Conservation (phyloP, 345 rosid genomes). For the Salix dunnii region DNA sequence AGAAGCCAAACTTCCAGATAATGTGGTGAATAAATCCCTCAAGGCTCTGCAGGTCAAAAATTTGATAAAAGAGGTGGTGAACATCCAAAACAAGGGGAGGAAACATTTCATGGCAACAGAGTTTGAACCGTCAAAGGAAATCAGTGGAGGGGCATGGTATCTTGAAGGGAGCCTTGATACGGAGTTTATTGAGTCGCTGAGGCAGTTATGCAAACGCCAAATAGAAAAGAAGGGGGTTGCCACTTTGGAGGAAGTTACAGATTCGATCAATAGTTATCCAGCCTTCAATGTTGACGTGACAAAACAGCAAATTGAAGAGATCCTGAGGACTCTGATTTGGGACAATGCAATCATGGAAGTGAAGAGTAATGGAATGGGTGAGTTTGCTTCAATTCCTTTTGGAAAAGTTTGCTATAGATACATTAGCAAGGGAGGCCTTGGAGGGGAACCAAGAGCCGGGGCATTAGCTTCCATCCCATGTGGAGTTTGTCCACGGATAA, state of each 20-base stretch:
- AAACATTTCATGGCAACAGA: not conserved
- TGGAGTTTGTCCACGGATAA: constrained; percentile 68
- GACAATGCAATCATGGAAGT: constrained; percentile 59
- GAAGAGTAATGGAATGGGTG: constrained; percentile 59
- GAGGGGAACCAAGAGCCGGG: constrained; percentile 42
- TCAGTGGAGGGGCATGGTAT: constrained; percentile 85
- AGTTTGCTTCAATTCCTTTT: constrained; percentile 41
- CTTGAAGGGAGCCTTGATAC: constrained; percentile 53
- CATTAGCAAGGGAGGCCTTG: constrained; percentile 21
- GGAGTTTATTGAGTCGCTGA: constrained; percentile 38
- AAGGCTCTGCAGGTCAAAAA: constrained; percentile 42
- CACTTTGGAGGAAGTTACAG: constrained; percentile 47
- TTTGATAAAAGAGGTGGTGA: not conserved
- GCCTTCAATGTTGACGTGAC: constrained; percentile 29
- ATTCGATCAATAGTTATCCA: constrained; percentile 32
- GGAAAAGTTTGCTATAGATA: constrained; percentile 54
- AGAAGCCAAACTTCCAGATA: constrained; percentile 35
- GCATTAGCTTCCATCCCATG: constrained; percentile 77
- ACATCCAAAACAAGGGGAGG: not conserved
- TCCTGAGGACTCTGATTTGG: constrained; percentile 58
- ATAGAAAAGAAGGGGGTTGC: constrained; percentile 35
- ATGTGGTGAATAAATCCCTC: constrained; percentile 35
- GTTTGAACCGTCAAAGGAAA: constrained; percentile 59
- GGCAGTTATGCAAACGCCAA: constrained; percentile 34
- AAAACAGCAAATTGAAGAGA: constrained; percentile 50